Percentiles rank a stretch among this genome's conserved stretches.
Evolutionary conservation across 331 rosid genomes (phyloP).

Genomic region (Pyrus hybrid): DNA sequence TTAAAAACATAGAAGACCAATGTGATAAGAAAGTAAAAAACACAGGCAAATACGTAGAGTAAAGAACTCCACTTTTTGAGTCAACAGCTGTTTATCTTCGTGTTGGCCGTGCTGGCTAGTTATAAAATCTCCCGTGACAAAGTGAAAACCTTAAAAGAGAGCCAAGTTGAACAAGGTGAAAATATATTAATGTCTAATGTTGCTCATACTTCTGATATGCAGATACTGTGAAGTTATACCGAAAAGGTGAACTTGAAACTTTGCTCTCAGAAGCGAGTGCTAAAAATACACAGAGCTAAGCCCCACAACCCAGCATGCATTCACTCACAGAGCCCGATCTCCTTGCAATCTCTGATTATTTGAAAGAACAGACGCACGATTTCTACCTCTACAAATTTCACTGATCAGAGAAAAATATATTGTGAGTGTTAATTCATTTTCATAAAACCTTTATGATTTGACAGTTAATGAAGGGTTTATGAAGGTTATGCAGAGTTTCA

Average conservation of each 20-base stretch:
- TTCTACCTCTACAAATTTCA: neutral
- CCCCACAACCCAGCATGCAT: neutral
- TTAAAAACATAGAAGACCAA: neutral
- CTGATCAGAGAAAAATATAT: neutral
- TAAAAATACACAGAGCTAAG: slow-evolving; percentile 33
- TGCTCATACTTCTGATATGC: slow-evolving; percentile 25
- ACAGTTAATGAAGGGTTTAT: slow-evolving; percentile 7
- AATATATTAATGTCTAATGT: neutral
- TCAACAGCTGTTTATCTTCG: neutral
- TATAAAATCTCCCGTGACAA: neutral
- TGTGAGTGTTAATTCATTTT: slow-evolving; percentile 2
- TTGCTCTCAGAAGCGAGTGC: slow-evolving; percentile 61
- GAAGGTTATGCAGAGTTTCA: neutral
- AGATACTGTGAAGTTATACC: slow-evolving; percentile 82
- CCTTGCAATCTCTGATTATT: slow-evolving; percentile 2
- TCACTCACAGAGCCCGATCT: slow-evolving; percentile 1
- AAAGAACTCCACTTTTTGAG: neutral
- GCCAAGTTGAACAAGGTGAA: neutral
- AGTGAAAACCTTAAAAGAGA: neutral
- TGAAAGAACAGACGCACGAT: neutral
- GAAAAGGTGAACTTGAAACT: slow-evolving; percentile 81
- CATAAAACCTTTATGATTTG: neutral
- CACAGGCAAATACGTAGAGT: neutral
- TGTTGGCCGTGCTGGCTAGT: neutral
- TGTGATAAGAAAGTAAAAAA: neutral